These are phyloP conservation scores for Sugiyamaella japonica DNA, from an alignment of 1,139 yeast genomes.

Conservation along the genomic window DNA sequence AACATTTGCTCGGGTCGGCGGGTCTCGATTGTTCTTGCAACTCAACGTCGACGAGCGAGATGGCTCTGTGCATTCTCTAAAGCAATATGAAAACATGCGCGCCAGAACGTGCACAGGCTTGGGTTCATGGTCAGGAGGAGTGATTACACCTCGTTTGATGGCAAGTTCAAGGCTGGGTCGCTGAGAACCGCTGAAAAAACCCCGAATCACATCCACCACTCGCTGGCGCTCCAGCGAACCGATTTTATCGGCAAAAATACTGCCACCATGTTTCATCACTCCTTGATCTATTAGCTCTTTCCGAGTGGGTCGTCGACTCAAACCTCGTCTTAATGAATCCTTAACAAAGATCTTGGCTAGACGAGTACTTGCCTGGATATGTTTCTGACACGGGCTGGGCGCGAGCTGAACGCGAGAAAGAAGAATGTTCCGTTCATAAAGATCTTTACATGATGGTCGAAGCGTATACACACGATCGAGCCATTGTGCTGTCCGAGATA, in stretches of 20 bases:
- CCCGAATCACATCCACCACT: conserved; percentile 27
- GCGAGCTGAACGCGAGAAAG: conserved; percentile 31
- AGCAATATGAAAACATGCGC: conserved; percentile 33
- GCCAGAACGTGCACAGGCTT: conserved; percentile 31
- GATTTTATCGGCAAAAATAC: conserved; percentile 26
- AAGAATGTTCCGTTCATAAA: conserved; percentile 33
- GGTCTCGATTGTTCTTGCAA: conserved; percentile 19
- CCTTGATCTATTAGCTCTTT: conserved; percentile 31
- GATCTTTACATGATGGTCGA: conserved; percentile 32
- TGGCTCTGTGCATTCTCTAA: conserved; percentile 11
- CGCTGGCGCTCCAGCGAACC: conserved; percentile 31
- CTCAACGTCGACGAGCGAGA: background rate
- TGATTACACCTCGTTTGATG: conserved; percentile 26
- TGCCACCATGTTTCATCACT: conserved; percentile 29
- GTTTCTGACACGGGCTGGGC: conserved; percentile 31
- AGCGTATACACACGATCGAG: conserved; percentile 25
- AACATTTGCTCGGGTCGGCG: conserved; percentile 35
- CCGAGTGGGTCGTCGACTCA: conserved; percentile 31
- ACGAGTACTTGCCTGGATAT: conserved; percentile 27
- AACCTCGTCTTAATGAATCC: conserved; percentile 30
- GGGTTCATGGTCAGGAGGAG: conserved; percentile 18
- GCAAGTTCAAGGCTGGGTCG: conserved; percentile 33
- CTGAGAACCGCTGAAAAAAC: conserved; percentile 27
- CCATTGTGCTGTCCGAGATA: conserved; percentile 28
- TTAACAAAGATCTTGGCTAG: conserved; percentile 31